A percentile compares a stretch with the other conserved stretches of the same genome.
Conservation (phyloP, 805 yeast species). For the Nakazawaea anatomiae region DNA sequence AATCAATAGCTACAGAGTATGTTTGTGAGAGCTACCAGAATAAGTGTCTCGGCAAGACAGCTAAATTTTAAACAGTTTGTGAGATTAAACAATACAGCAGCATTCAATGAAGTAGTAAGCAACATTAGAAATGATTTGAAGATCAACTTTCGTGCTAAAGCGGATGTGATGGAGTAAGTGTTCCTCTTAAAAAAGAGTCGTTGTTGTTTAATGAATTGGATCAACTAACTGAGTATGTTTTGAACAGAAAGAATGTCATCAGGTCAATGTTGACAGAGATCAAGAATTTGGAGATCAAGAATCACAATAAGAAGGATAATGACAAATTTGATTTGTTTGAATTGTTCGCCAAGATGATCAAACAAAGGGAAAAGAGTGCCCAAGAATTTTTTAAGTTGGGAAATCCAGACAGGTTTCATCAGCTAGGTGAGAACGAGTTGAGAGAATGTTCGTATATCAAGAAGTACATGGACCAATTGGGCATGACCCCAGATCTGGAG, state of each 20-base stretch:
- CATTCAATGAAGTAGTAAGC: conserved; percentile 21
- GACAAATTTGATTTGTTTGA: conserved; percentile 28
- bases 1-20: background rate
- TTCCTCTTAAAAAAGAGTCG: too few relatives aligned
- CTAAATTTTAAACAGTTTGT: background rate
- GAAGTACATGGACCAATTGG: conserved; percentile 26
- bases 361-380: conserved; percentile 33
- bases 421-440: conserved; percentile 30
- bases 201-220: too few relatives aligned
- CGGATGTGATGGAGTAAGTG: conserved; percentile 24
- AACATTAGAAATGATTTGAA: conserved; percentile 27
- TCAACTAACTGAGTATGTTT: background rate
- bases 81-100: conserved; percentile 23
- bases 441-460: conserved; percentile 30
- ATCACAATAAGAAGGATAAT: conserved; percentile 17
- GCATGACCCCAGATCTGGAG: conserved; percentile 30
- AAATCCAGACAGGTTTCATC: conserved; percentile 34
- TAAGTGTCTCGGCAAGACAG: background rate
- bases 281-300: conserved; percentile 31
- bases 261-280: conserved; percentile 32
- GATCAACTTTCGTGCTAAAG: conserved; percentile 25
- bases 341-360: conserved; percentile 29
- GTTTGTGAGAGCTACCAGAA: conserved; percentile 2
- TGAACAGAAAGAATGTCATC: conserved; percentile 29
- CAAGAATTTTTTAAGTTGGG: conserved; percentile 30